Evolutionary conservation across 257 asterid species (phyloP), one percentile per base, ranked within the genome.

Genomic region (Plantago major): DNA sequence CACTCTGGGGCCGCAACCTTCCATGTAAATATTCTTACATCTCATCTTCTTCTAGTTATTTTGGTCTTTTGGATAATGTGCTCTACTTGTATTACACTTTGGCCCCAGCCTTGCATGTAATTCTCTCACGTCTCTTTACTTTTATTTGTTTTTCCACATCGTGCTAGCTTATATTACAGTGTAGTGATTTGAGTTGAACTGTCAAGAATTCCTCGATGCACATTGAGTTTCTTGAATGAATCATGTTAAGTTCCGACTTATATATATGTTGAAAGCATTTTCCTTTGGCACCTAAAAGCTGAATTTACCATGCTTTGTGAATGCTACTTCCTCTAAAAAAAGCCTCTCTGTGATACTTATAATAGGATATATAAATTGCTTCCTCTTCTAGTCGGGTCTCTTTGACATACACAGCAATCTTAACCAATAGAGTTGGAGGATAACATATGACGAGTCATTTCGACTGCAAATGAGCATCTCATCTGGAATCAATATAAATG

Each of bases 1-100:
- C 95, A 33, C 90, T 87, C 22, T 87, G 95, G 90, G 87, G 93
- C 30, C 93, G 90, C 62, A 86, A 86, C 70, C 79, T 86, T 57
- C 95, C 95, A 74, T 86, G 95, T 86, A 84, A 33, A 68, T 11
- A 11, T 55, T 70, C 77, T 63, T 67, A 22, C 49, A 55, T 62
- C 54, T 51, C 52, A 46, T 19, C 58, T 53, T 55, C n/a, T 61
- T 45, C 38, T 10, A 51, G 18, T 72, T 63, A 46, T 17, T 42
- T 37, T 22, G 62, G n/a, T n/a, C n/a, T n/a, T 44, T 10, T 30
- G 37, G 37, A 59, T 52, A 14, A 51, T 56, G 40, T 56, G 48
- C 60, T 47, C 44, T 60, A 43, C n/a, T 55, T 51, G 18, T 44
- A 45, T 45, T 49, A 13, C 61, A 42, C 46, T 58, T n/a, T 16